phyloP scores from a whole-genome alignment of 495 filamentous ascomycete species.

The Penicillium riverlandense region DNA sequence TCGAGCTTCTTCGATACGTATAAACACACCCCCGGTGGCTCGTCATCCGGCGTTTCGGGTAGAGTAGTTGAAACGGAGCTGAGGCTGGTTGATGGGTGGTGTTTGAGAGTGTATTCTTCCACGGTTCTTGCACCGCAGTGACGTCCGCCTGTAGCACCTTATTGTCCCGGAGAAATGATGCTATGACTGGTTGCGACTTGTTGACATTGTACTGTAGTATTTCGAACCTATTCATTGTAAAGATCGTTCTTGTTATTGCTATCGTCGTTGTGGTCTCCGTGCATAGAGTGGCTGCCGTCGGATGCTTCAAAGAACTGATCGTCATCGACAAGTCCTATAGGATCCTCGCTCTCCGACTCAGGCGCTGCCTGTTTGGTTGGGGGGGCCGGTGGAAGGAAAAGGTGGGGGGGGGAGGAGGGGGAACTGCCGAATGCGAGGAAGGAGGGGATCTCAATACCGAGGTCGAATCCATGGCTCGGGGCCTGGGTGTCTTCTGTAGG shows the following conservation, averaged over 20 bases:
- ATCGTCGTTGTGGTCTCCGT: neutral
- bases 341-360: accelerated
- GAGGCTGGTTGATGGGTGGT: slow-evolving; percentile 2
- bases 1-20: slow-evolving; percentile 2
- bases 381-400: too few species aligned
- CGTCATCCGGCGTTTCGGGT: neutral
- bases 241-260: neutral
- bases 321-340: too few species aligned
- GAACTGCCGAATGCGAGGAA: too few species aligned
- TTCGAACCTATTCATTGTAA: slow-evolving; percentile 1
- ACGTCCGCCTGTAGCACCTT: neutral
- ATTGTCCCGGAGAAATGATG: slow-evolving; percentile 3
- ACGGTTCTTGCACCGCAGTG: slow-evolving; percentile 1
- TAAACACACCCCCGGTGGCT: neutral
- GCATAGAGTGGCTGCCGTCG: too few species aligned
- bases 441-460: too few species aligned
- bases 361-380: too few species aligned
- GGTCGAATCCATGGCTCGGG: too few species aligned
- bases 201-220: slow-evolving; percentile 6
- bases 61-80: slow-evolving; percentile 1
- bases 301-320: too few species aligned
- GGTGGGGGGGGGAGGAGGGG: too few species aligned
- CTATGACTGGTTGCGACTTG: slow-evolving; percentile 1
- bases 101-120: neutral
- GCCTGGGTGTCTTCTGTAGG: too few species aligned